Evolutionary conservation across 805 yeast genomes (phyloP).

Genomic region (Lipomyces spencermartinsiae): DNA sequence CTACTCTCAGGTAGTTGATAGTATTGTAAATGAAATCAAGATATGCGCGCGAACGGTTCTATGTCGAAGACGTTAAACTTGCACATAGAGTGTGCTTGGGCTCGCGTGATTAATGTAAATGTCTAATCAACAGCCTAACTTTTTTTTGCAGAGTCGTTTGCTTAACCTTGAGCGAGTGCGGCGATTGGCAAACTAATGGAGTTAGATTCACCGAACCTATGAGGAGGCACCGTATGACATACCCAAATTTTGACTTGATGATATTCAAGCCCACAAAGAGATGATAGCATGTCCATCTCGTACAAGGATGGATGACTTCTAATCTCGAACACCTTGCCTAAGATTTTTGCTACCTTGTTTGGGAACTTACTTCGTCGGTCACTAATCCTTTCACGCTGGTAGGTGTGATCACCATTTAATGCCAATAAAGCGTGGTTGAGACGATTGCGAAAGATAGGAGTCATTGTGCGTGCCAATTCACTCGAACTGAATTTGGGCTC

Average conservation of each 20-base stretch:
- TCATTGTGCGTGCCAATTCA: neutral
- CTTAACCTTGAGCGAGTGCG: neutral
- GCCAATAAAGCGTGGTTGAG: neutral
- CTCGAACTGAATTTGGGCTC: neutral
- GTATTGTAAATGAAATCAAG: no score
- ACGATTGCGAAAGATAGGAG: conserved; percentile 4
- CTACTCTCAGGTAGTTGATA: neutral
- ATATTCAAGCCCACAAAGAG: conserved; percentile 7
- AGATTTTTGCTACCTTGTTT: neutral
- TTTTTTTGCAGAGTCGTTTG: neutral
- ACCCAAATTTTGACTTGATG: conserved; percentile 10
- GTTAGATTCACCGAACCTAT: neutral
- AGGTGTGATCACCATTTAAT: neutral
- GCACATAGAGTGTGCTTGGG: neutral
- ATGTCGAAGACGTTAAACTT: no score
- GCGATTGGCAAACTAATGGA: neutral
- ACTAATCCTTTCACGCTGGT: neutral
- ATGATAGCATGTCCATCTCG: neutral
- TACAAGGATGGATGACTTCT: neutral
- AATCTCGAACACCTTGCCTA: neutral
- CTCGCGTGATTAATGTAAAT: neutral
- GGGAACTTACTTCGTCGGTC: conserved; percentile 1
- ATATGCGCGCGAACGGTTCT: neutral
- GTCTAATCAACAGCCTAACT: neutral
- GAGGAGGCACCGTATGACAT: neutral